These are phyloP conservation scores for Didymella exigua DNA, from an alignment of 2,329 filamentous ascomycete species.

Conservation along the genomic window DNA sequence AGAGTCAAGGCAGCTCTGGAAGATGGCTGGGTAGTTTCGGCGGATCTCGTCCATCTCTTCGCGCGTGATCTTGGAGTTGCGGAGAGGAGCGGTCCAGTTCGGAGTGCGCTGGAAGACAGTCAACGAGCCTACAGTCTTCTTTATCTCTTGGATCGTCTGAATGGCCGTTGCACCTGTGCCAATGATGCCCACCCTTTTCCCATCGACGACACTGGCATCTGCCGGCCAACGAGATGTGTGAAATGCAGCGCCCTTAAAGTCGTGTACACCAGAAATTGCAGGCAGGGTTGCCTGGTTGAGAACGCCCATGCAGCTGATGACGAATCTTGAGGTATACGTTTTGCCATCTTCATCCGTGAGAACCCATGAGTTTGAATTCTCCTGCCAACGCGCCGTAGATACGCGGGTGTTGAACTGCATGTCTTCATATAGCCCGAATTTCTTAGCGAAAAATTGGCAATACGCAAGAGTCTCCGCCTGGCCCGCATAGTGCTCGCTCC, in stretches of 20 bases:
- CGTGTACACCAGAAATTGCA: constrained; percentile 28
- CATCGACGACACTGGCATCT: constrained; percentile 57
- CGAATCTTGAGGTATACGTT: constrained; percentile 22
- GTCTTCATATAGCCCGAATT: constrained; percentile 47
- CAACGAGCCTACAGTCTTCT: constrained; percentile 55
- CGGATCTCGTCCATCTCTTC: constrained; percentile 25
- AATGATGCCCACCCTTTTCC: constrained; percentile 65
- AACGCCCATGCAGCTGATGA: constrained; percentile 32
- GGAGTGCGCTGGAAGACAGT: constrained; percentile 69
- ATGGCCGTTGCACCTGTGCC: constrained; percentile 65
- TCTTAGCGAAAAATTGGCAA: constrained; percentile 55
- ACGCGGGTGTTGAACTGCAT: constrained; percentile 33
- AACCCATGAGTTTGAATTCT: constrained; percentile 26
- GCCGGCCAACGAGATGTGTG: constrained; percentile 66
- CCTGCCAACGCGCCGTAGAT: constrained; percentile 19
- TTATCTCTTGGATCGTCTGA: constrained; percentile 65
- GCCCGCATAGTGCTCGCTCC: constrained; percentile 43
- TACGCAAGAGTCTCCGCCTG: constrained; percentile 57
- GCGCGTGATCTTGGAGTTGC: constrained; percentile 22
- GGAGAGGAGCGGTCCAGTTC: constrained; percentile 30
- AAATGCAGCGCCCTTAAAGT: constrained; percentile 24
- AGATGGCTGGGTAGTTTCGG: constrained; percentile 22
- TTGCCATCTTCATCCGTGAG: constrained; percentile 20
- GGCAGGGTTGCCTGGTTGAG: constrained; percentile 28
- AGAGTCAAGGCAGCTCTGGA: constrained; percentile 22